Conservation (phyloP, 2,329 filamentous ascomycete genomes). For the Ascosphaera apis region DNA sequence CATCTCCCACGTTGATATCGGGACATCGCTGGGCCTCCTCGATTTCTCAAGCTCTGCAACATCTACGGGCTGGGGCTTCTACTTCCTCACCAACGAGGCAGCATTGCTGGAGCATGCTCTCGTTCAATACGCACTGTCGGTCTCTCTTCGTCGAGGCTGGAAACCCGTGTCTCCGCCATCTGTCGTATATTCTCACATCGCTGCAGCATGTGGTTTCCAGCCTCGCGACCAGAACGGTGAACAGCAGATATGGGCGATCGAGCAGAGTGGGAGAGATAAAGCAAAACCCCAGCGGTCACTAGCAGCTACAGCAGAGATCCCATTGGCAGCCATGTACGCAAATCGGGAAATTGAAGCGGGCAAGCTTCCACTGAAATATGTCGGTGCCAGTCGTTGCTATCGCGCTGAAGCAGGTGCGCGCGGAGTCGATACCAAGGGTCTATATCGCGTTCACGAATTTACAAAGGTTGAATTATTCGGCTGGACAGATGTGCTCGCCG, state of each 20-base stretch:
- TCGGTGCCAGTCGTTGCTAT: constrained; percentile 80
- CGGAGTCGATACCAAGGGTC: constrained; percentile 73
- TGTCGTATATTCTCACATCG: constrained; percentile 80
- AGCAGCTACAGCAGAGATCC: constrained; percentile 81
- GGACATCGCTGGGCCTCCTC: constrained; percentile 62
- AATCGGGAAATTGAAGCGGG: constrained; percentile 40
- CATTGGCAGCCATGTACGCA: constrained; percentile 75
- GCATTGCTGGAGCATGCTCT: constrained; percentile 89
- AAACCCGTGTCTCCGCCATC: constrained; percentile 61
- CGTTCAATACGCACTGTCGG: constrained; percentile 58
- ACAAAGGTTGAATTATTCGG: constrained; percentile 97
- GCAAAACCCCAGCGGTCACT: constrained; percentile 50
- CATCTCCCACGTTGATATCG: constrained; percentile 62
- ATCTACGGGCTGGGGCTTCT: constrained; percentile 94
- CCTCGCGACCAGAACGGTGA: constrained; percentile 77
- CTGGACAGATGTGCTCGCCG: constrained; percentile 45
- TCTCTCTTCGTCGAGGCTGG: constrained; percentile 56
- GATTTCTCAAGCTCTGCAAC: constrained; percentile 65
- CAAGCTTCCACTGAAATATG: constrained; percentile 52
- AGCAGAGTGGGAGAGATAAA: constrained; percentile 40
- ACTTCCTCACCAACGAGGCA: constrained; percentile 79
- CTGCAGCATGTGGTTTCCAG: constrained; percentile 78
- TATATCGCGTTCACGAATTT: constrained; percentile 96
- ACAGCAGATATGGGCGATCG: constrained; percentile 70
- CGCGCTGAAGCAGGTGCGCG: constrained; percentile 82